Evolutionary conservation across 768 basidiomycete genomes (phyloP).

Genomic region (Ramaria sp.): DNA sequence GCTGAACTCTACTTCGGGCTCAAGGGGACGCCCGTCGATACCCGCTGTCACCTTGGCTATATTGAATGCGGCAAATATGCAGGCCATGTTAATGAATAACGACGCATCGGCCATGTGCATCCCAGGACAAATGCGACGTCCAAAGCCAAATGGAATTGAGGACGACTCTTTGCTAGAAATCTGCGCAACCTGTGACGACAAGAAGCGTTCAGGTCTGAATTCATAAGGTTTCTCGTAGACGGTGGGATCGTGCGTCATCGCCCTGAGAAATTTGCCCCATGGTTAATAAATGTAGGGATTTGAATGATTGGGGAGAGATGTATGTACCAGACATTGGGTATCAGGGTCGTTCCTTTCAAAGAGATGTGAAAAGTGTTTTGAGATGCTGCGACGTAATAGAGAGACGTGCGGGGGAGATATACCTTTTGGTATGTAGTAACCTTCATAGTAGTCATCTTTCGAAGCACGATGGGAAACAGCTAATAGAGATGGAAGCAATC

Average conservation of each 20-base stretch:
- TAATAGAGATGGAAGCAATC: neutral
- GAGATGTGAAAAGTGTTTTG: neutral
- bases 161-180: neutral
- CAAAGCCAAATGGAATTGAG: neutral
- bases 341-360: neutral
- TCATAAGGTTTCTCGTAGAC: neutral
- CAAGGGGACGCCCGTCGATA: slow-evolving; percentile 16
- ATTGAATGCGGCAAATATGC: slow-evolving; percentile 18
- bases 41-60: slow-evolving; percentile 15
- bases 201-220: neutral
- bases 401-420: neutral
- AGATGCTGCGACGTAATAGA: neutral
- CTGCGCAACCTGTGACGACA: neutral
- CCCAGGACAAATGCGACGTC: slow-evolving; percentile 11
- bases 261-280: neutral
- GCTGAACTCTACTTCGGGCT: slow-evolving; percentile 20
- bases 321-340: neutral
- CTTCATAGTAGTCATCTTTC: neutral
- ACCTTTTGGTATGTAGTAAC: neutral
- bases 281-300: neutral
- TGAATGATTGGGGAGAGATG: neutral
- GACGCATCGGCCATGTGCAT: slow-evolving; percentile 23
- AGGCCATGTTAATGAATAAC: slow-evolving; percentile 21
- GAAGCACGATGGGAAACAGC: neutral
- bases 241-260: neutral